Conservation (phyloP, 306 rosid species). For the Alnus rubra region DNA sequence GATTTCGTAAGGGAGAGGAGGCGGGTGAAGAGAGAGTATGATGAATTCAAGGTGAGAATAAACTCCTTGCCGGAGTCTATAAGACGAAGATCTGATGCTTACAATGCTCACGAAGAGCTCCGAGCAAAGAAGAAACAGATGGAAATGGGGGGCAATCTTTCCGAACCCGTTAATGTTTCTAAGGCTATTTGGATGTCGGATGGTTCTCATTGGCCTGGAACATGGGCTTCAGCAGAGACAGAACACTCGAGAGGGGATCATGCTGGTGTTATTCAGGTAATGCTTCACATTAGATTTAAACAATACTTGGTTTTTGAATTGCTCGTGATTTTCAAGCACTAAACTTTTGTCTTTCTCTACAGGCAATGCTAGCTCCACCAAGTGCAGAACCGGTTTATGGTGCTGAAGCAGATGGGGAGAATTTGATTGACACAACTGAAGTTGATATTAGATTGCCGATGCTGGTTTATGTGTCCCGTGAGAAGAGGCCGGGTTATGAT, state of each 20-base stretch:
- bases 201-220: slow-evolving; percentile 92
- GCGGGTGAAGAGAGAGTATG: slow-evolving; percentile 82
- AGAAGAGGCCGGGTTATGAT: slow-evolving; percentile 78
- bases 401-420: slow-evolving; percentile 56
- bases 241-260: slow-evolving; percentile 89
- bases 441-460: slow-evolving; percentile 76
- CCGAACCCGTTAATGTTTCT: slow-evolving; percentile 56
- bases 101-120: slow-evolving; percentile 84
- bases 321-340: not conserved
- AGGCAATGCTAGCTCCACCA: slow-evolving; percentile 93
- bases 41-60: slow-evolving; percentile 81
- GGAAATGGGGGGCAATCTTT: slow-evolving; percentile 52
- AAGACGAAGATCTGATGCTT: slow-evolving; percentile 81
- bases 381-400: slow-evolving; percentile 74
- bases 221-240: slow-evolving; percentile 71
- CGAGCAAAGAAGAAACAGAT: slow-evolving; percentile 75
- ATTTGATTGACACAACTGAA: slow-evolving; percentile 68
- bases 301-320: not conserved
- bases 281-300: not conserved
- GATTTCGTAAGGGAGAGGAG: slow-evolving; percentile 88
- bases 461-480: slow-evolving; percentile 86
- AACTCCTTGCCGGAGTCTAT: slow-evolving; percentile 82
- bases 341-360: slow-evolving; percentile 9
- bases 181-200: slow-evolving; percentile 94
- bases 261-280: slow-evolving; percentile 86